Percentiles rank a stretch among this genome's conserved stretches.
Evolutionary conservation across 2,329 filamentous ascomycete species (phyloP).

Genomic region (Hypoxylon sp.): DNA sequence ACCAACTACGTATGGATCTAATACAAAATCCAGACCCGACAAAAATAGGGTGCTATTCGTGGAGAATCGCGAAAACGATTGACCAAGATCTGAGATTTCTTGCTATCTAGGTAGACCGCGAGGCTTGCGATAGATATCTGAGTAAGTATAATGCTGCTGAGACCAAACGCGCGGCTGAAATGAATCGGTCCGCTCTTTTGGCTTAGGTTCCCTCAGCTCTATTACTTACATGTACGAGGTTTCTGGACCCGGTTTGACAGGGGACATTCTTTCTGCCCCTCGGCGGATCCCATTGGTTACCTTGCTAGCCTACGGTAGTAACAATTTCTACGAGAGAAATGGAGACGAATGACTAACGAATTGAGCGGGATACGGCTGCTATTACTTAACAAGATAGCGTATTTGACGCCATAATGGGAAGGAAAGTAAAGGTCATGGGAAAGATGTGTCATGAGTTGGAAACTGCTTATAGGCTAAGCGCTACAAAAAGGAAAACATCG

Average conservation of each 20-base stretch:
- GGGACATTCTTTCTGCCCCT: neutral
- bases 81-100: neutral
- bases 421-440: conserved; percentile 5
- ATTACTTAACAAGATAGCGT: conserved; percentile 35
- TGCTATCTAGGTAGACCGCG: neutral
- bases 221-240: conserved; percentile 1
- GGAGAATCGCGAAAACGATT: neutral
- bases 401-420: conserved; percentile 19
- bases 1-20: neutral
- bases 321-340: conserved; percentile 5
- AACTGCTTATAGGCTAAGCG: conserved; percentile 19
- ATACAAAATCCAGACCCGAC: no score
- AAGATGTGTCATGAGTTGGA: conserved; percentile 33
- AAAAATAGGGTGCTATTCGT: no score
- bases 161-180: conserved; percentile 13
- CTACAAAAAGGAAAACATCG: conserved; percentile 34
- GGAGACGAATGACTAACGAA: conserved; percentile 22
- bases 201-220: conserved; percentile 18
- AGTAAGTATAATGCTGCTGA: neutral
- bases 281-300: conserved; percentile 1
- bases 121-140: neutral
- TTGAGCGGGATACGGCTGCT: conserved; percentile 11
- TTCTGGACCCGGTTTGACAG: conserved; percentile 22
- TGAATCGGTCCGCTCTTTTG: conserved; percentile 23
- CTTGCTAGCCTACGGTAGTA: conserved; percentile 5